Conservation (phyloP, 371 early-diverging fungal species). For the Entomophthora muscae region DNA sequence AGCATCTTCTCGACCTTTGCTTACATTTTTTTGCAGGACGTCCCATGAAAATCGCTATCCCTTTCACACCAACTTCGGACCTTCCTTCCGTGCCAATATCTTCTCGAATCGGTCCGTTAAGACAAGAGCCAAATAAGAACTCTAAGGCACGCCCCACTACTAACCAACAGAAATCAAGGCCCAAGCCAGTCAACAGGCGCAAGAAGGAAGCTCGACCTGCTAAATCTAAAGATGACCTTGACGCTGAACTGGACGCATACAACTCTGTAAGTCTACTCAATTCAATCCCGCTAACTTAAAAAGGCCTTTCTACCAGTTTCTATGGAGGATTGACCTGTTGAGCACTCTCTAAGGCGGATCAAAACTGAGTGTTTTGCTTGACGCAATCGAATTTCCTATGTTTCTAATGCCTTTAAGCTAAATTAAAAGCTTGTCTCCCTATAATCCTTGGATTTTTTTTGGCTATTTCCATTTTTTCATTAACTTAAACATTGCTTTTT, state of each 20-base stretch:
- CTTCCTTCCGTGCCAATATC: not conserved
- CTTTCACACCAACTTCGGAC: slow-evolving; percentile 22
- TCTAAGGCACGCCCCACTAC: slow-evolving; percentile 12
- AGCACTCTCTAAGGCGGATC: too few relatives aligned
- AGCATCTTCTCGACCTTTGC: too few relatives aligned
- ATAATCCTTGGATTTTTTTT: too few relatives aligned
- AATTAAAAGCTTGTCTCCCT: too few relatives aligned
- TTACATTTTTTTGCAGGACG: slow-evolving; percentile 15
- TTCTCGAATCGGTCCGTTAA: not conserved
- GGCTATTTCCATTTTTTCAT: too few relatives aligned
- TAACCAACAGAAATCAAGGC: slow-evolving; percentile 17
- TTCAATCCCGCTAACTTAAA: not conserved
- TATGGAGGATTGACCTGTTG: not conserved
- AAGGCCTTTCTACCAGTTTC: not conserved
- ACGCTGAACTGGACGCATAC: slow-evolving; percentile 57
- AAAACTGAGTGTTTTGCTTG: too few relatives aligned
- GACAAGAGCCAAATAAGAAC: not conserved
- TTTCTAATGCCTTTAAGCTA: too few relatives aligned
- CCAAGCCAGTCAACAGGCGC: slow-evolving; percentile 8
- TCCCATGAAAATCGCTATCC: slow-evolving; percentile 56
- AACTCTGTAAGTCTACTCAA: slow-evolving; percentile 18
- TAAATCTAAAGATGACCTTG: slow-evolving; percentile 37
- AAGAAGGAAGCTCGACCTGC: slow-evolving; percentile 18
- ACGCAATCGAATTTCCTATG: too few relatives aligned
- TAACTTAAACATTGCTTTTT: too few relatives aligned